phyloP scores from a whole-genome alignment of 2,329 filamentous ascomycete genomes.

The Pestalotiopsis sp. region DNA sequence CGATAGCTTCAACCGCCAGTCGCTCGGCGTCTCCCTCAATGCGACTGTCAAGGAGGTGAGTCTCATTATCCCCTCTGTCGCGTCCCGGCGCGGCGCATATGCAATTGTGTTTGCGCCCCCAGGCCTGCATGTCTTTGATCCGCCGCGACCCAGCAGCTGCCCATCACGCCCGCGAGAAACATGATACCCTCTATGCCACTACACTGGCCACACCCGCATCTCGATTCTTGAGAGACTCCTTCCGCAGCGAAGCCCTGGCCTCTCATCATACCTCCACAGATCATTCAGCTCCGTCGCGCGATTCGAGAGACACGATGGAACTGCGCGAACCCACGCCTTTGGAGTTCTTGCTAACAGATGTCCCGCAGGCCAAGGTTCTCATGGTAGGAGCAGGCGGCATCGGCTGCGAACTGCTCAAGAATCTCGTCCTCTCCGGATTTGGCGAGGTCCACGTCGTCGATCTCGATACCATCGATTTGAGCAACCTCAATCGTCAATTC shows the following conservation, averaged over 20 bases:
- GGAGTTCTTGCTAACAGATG: constrained; percentile 35
- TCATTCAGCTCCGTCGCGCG: not conserved
- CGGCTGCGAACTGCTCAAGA: constrained; percentile 96
- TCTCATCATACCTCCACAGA: not conserved
- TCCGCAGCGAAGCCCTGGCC: not conserved
- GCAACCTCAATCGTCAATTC: constrained; percentile 97
- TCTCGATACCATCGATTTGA: constrained; percentile 96
- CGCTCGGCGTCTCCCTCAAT: constrained; percentile 68
- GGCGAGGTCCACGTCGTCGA: constrained; percentile 94
- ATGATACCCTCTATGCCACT: not conserved
- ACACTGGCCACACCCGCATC: not conserved
- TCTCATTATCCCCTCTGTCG: constrained; percentile 5
- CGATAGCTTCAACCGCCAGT: constrained; percentile 64
- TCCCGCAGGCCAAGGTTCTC: constrained; percentile 75
- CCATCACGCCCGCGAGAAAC: not conserved
- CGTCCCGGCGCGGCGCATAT: constrained; percentile 9
- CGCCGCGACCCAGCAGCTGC: not conserved
- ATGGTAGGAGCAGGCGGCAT: constrained; percentile 98
- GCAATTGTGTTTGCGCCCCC: constrained; percentile 11
- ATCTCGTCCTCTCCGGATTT: constrained; percentile 89
- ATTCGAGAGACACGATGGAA: constrained; percentile 20
- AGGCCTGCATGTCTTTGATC: constrained; percentile 2
- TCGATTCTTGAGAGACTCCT: not conserved
- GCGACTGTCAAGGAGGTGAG: constrained; percentile 69
- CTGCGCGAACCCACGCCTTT: constrained; percentile 3